These are phyloP conservation scores for Xerocomellus amylosporus DNA, from an alignment of 768 basidiomycete species.

Conservation along the genomic window DNA sequence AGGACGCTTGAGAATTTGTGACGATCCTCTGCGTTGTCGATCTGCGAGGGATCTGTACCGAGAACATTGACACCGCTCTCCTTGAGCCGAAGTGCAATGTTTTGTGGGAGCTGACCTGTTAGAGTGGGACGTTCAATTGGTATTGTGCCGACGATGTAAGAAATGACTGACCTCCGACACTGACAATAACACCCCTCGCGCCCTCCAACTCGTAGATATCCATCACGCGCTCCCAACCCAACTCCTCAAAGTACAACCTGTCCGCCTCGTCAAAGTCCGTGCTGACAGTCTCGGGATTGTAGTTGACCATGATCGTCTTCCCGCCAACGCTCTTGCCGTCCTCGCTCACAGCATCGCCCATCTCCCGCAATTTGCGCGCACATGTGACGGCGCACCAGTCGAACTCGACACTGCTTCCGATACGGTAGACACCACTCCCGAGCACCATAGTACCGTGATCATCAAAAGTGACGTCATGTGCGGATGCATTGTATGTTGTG, in stretches of 20 bases:
- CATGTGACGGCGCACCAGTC: conserved; percentile 99
- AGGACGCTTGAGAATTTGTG: conserved; percentile 99
- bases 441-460: conserved; percentile 99
- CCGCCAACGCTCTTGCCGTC: conserved; percentile 37
- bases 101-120: conserved; percentile 93
- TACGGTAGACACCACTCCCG: conserved; percentile 96
- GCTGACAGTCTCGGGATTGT: conserved; percentile 99
- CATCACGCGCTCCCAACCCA: conserved; percentile 98
- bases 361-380: conserved; percentile 84
- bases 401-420: conserved; percentile 98
- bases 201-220: conserved; percentile 98
- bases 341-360: conserved; percentile 48
- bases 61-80: conserved; percentile 87
- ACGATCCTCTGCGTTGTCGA: conserved; percentile 96
- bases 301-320: conserved; percentile 98
- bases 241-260: conserved; percentile 95
- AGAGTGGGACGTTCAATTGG: neutral
- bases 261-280: conserved; percentile 99
- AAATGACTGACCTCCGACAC: conserved; percentile 77
- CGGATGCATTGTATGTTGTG: conserved; percentile 96
- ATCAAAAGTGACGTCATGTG: conserved; percentile 93
- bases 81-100: conserved; percentile 95
- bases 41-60: conserved; percentile 92
- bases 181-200: conserved; percentile 91
- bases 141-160: neutral